Percentiles rank a stretch among this genome's conserved stretches.
Evolutionary conservation across 805 yeast genomes (phyloP).

Genomic region (Lachancea sp.): DNA sequence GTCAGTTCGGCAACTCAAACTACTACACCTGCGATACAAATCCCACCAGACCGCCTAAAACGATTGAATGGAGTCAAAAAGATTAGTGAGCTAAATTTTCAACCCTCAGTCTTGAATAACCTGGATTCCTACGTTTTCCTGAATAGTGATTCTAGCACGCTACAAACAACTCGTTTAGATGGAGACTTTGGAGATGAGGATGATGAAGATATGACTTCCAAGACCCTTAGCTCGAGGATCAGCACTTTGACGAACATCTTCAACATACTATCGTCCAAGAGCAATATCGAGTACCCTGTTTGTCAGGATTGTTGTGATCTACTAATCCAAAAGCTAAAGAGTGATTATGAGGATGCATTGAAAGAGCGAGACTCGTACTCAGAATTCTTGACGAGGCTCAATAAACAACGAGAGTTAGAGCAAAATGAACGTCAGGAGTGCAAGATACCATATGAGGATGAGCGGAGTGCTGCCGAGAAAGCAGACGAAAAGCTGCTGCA

Average conservation of each 20-base stretch:
- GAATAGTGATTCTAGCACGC: slow-evolving; percentile 13
- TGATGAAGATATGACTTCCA: slow-evolving; percentile 18
- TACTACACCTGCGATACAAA: slow-evolving; percentile 7
- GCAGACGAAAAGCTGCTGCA: slow-evolving; percentile 19
- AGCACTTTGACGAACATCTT: slow-evolving; percentile 59
- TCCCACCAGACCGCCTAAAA: slow-evolving; percentile 23
- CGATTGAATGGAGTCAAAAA: slow-evolving; percentile 16
- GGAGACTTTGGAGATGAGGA: slow-evolving; percentile 19
- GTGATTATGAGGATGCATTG: slow-evolving; percentile 63
- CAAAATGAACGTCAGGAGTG: slow-evolving; percentile 36
- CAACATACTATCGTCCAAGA: slow-evolving; percentile 61
- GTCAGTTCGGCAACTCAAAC: slow-evolving; percentile 20
- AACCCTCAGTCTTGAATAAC: slow-evolving; percentile 18
- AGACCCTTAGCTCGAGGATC: slow-evolving; percentile 43
- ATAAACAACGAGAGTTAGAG: slow-evolving; percentile 45
- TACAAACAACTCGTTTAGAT: slow-evolving; percentile 7
- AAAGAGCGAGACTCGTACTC: slow-evolving; percentile 75
- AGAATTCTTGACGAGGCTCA: slow-evolving; percentile 63
- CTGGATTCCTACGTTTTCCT: slow-evolving; percentile 26
- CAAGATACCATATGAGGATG: slow-evolving; percentile 36
- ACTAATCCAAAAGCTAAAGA: slow-evolving; percentile 57
- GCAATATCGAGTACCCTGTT: slow-evolving; percentile 78
- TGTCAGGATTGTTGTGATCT: slow-evolving; percentile 78
- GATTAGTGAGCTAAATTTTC: slow-evolving; percentile 28
- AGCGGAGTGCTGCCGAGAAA: slow-evolving; percentile 27